A percentile compares a stretch with the other conserved stretches of the same genome.
Evolutionary conservation across 2,329 filamentous ascomycete genomes (phyloP).

Genomic region (Lecanicillium sp.): DNA sequence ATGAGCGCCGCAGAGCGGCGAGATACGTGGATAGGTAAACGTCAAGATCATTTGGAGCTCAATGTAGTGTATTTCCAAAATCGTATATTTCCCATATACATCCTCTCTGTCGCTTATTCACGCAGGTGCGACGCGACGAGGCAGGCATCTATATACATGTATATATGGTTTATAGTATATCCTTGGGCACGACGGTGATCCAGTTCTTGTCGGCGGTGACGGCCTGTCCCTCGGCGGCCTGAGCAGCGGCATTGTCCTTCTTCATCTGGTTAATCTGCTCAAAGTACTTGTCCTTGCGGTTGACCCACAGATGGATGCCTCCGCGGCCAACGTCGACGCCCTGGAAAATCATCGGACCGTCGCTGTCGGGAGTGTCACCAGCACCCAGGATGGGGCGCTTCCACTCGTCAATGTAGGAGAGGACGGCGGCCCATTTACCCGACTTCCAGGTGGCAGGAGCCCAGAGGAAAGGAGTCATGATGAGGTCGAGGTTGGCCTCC

Average conservation of each 20-base stretch:
- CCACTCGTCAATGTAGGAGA: constrained; percentile 34
- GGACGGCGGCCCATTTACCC: constrained; percentile 35
- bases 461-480: constrained; percentile 33
- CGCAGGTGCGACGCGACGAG: neutral
- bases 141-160: neutral
- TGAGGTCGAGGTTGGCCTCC: constrained; percentile 28
- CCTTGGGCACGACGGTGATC: constrained; percentile 31
- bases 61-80: too few relatives aligned
- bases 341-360: constrained; percentile 36
- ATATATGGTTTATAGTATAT: constrained; percentile 23
- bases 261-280: constrained; percentile 29
- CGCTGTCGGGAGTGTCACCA: constrained; percentile 35
- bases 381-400: constrained; percentile 31
- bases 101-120: too few relatives aligned
- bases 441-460: constrained; percentile 35
- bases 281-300: constrained; percentile 27
- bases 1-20: too few relatives aligned
- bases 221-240: constrained; percentile 24
- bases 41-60: too few relatives aligned
- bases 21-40: too few relatives aligned
- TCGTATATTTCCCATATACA: too few relatives aligned
- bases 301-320: constrained; percentile 33
- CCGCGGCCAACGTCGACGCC: constrained; percentile 33
- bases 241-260: constrained; percentile 22
- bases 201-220: constrained; percentile 38